These are phyloP conservation scores for Salix exigua DNA, from an alignment of 345 rosid species.

Conservation along the genomic window DNA sequence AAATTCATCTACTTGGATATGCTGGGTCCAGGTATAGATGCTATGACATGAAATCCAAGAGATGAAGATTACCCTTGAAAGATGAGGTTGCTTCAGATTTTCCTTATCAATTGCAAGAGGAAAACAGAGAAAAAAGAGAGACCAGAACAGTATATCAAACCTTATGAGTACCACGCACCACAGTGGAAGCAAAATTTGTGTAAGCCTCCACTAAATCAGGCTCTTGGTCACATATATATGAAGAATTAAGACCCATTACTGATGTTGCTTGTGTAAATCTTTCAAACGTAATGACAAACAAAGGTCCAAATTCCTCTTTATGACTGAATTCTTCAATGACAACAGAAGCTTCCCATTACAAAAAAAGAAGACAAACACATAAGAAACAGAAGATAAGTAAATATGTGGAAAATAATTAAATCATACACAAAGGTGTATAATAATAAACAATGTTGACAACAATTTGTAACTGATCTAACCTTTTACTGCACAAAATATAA, in stretches of 20 bases:
- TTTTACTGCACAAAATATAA: no score
- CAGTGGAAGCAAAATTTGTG: constrained; percentile 75
- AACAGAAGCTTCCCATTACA: constrained; percentile 58
- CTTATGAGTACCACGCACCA: constrained; percentile 72
- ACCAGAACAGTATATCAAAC: constrained; percentile 37
- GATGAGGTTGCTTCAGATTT: no score
- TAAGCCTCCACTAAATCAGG: constrained; percentile 96
- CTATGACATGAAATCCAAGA: no score
- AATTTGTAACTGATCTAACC: not conserved
- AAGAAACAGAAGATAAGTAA: not conserved
- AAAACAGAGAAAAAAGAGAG: not conserved
- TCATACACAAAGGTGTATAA: not conserved
- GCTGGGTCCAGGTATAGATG: no score
- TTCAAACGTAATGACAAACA: constrained; percentile 77
- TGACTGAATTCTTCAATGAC: constrained; percentile 90
- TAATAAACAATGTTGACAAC: not conserved
- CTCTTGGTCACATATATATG: constrained; percentile 95
- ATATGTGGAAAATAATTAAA: not conserved
- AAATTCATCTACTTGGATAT: not conserved
- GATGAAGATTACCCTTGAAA: no score
- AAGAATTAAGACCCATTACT: constrained; percentile 76
- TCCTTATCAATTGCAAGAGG: not conserved
- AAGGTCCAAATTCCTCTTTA: constrained; percentile 69
- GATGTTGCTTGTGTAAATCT: constrained; percentile 80
- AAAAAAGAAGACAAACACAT: not conserved